Percentiles rank a stretch among this genome's conserved stretches.
Conservation (phyloP, 306 rosid species). For the Hylodesmum podocarpum region DNA sequence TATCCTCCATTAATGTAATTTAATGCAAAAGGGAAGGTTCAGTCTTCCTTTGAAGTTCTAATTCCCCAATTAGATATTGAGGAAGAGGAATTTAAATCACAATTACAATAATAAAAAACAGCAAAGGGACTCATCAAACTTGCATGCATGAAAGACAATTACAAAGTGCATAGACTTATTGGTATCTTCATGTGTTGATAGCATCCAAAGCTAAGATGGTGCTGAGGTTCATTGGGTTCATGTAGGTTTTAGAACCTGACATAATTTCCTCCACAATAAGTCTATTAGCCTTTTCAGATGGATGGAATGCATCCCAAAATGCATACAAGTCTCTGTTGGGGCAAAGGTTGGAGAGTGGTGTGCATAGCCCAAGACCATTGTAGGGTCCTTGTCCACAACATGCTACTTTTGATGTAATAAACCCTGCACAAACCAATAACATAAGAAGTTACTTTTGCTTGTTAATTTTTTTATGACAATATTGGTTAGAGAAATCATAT, state of each 20-base stretch:
- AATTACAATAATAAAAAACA: background rate
- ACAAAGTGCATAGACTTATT: background rate
- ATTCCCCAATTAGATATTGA: background rate
- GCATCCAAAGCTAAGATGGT: slow-evolving; percentile 66
- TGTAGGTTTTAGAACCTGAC: slow-evolving; percentile 50
- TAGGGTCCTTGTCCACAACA: slow-evolving; percentile 91
- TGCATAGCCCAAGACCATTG: slow-evolving; percentile 78
- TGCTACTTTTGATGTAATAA: slow-evolving; percentile 58
- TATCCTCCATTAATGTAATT: background rate
- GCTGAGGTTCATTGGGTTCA: slow-evolving; percentile 85
- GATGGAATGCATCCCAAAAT: slow-evolving; percentile 89
- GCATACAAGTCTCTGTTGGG: slow-evolving; percentile 53
- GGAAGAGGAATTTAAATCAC: background rate
- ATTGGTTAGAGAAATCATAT: background rate
- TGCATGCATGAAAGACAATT: background rate
- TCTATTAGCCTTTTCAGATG: slow-evolving; percentile 62
- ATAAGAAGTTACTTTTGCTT: background rate
- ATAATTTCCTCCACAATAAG: slow-evolving; percentile 45
- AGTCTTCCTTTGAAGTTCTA: background rate
- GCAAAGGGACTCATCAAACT: background rate
- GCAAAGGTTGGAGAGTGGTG: slow-evolving; percentile 57
- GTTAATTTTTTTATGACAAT: background rate
- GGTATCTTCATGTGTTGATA: background rate
- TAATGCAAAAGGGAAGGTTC: background rate
- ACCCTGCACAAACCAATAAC: slow-evolving; percentile 41